Conservation (phyloP, 371 early-diverging fungal genomes). For the Mucor plumbeus region DNA sequence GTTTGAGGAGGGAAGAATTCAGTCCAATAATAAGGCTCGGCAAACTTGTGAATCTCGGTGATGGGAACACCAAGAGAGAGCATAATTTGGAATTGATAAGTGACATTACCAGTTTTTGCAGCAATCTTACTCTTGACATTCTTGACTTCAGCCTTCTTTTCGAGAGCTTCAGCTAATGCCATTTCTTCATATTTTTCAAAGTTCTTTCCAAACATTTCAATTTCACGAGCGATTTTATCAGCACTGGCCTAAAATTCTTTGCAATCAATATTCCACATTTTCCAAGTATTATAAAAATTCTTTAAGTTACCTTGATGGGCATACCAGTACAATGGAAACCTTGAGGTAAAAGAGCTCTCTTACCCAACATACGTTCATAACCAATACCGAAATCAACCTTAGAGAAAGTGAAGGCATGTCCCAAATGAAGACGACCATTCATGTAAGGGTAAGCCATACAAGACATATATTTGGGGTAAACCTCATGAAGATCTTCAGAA, state of each 20-base stretch:
- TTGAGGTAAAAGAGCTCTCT: constrained; percentile 96
- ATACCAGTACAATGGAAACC: constrained; percentile 99
- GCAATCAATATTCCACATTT: no score
- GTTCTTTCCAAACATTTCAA: constrained; percentile 90
- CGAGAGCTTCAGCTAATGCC: constrained; percentile 54
- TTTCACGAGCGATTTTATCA: constrained; percentile 96
- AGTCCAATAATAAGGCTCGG: constrained; percentile 96
- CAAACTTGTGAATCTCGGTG: constrained; percentile 94
- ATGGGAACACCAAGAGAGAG: constrained; percentile 87
- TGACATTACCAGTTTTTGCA: constrained; percentile 85
- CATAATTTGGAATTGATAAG: constrained; percentile 98
- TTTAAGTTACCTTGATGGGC: constrained; percentile 94
- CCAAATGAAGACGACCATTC: constrained; percentile 99
- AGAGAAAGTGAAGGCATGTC: constrained; percentile 97
- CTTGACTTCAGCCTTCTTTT: constrained; percentile 61
- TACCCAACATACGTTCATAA: constrained; percentile 95
- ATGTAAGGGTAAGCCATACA: constrained; percentile 99
- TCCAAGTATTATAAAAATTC: neutral
- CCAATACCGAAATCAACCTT: constrained; percentile 98
- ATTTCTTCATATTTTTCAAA: constrained; percentile 67
- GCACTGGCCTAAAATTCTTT: constrained; percentile 85
- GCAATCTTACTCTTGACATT: constrained; percentile 85
- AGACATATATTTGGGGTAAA: constrained; percentile 92
- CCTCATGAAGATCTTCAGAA: constrained; percentile 61
- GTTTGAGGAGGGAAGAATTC: constrained; percentile 96